These are phyloP conservation scores for Colletotrichum aenigma DNA, from an alignment of 2,329 filamentous ascomycete species.

Conservation along the genomic window DNA sequence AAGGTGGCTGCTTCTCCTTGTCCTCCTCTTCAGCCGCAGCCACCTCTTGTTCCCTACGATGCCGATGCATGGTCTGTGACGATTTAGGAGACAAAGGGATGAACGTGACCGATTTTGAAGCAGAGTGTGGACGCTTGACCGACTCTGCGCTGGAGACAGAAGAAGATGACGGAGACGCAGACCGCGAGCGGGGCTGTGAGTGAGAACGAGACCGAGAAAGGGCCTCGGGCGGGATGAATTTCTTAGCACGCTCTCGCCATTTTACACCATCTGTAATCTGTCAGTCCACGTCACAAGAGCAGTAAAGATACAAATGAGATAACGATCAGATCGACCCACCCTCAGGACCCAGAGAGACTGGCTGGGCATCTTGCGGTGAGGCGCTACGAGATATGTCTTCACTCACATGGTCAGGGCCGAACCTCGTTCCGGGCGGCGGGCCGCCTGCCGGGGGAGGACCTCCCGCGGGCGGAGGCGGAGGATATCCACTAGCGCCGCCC, in stretches of 20 bases:
- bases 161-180: neutral
- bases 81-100: slow-evolving; percentile 55
- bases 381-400: slow-evolving; percentile 28
- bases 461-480: slow-evolving; percentile 31
- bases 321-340: slow-evolving; percentile 25
- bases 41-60: slow-evolving; percentile 38
- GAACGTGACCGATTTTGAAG: slow-evolving; percentile 49
- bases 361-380: slow-evolving; percentile 19
- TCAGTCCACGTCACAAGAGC: neutral
- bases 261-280: slow-evolving; percentile 33
- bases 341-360: slow-evolving; percentile 19
- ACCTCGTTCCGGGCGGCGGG: slow-evolving; percentile 25
- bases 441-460: slow-evolving; percentile 21
- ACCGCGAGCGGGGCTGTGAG: slow-evolving; percentile 5
- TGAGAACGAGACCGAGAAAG: neutral
- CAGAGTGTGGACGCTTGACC: slow-evolving; percentile 11
- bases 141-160: slow-evolving; percentile 8
- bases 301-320: neutral
- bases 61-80: slow-evolving; percentile 47
- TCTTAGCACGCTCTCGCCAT: slow-evolving; percentile 7
- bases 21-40: slow-evolving; percentile 22
- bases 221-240: slow-evolving; percentile 2
- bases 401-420: slow-evolving; percentile 50
- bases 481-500: slow-evolving; percentile 25
- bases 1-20: slow-evolving; percentile 12